These are phyloP conservation scores for Exophiala bonariae DNA, from an alignment of 2,329 filamentous ascomycete species.

Conservation along the genomic window DNA sequence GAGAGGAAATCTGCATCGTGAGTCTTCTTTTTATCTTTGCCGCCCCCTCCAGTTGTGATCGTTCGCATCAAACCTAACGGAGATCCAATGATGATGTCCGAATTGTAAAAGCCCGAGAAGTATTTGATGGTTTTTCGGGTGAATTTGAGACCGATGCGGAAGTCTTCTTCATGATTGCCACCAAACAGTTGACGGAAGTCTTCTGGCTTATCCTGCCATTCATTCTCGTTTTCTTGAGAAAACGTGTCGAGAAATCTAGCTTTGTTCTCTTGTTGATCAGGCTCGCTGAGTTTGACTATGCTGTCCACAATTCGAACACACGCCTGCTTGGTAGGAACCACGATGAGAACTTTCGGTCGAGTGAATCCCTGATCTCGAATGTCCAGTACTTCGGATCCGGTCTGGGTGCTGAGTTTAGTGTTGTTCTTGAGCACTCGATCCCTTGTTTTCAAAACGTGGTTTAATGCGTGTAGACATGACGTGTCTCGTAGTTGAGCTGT, in stretches of 20 bases:
- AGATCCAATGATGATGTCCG: slow-evolving; percentile 90
- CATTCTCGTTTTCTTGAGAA: slow-evolving; percentile 67
- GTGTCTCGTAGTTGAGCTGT: slow-evolving; percentile 69
- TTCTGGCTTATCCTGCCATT: slow-evolving; percentile 68
- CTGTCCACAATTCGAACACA: slow-evolving; percentile 76
- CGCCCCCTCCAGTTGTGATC: slow-evolving; percentile 64
- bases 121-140: slow-evolving; percentile 94
- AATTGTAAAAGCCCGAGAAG: slow-evolving; percentile 93
- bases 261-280: slow-evolving; percentile 92
- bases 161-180: slow-evolving; percentile 97
- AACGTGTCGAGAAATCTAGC: slow-evolving; percentile 89
- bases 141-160: slow-evolving; percentile 93
- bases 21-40: slow-evolving; percentile 54
- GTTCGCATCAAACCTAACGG: slow-evolving; percentile 87
- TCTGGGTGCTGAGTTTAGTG: slow-evolving; percentile 68
- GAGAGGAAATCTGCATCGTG: slow-evolving; percentile 83
- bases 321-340: slow-evolving; percentile 84
- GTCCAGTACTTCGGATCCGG: slow-evolving; percentile 64
- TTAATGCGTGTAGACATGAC: slow-evolving; percentile 78
- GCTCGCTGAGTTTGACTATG: slow-evolving; percentile 72
- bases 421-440: slow-evolving; percentile 94
- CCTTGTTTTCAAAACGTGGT: slow-evolving; percentile 90
- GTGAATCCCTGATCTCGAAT: slow-evolving; percentile 94
- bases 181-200: slow-evolving; percentile 89
- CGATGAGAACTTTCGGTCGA: slow-evolving; percentile 85